These are phyloP conservation scores for Paramecium biaurelia DNA, from an alignment of 73 alveolate genomes.

Conservation along the genomic window DNA sequence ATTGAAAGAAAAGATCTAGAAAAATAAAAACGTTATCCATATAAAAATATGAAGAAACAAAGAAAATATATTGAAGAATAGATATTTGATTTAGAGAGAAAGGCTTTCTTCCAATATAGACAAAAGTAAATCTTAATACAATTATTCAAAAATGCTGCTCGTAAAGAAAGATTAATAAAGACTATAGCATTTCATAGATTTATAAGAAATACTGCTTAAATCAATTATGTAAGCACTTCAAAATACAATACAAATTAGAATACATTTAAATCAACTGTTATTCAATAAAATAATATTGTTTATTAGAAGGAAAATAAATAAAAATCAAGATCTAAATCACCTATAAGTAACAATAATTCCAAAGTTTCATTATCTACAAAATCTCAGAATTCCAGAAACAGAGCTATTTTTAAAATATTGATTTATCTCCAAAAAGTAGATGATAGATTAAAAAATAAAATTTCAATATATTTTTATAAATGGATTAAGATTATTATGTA, in stretches of 20 bases:
- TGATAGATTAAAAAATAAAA: background rate
- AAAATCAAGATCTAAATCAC: background rate
- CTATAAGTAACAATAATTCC: background rate
- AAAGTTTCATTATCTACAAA: background rate
- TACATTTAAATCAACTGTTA: background rate
- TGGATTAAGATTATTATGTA: background rate
- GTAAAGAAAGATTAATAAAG: conserved; percentile 1
- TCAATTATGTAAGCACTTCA: background rate
- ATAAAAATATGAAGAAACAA: background rate
- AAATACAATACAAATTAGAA: background rate
- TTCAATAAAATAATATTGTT: background rate
- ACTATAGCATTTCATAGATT: conserved; percentile 36
- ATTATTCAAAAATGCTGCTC: background rate
- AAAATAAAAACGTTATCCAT: background rate
- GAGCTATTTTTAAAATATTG: background rate
- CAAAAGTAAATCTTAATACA: background rate
- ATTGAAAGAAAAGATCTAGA: background rate
- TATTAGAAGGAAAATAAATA: background rate
- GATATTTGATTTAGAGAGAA: conserved; percentile 15
- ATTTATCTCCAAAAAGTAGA: background rate
- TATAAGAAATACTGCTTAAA: background rate
- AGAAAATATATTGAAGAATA: background rate
- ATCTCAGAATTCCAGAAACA: background rate
- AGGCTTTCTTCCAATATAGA: background rate
- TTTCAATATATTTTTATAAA: background rate